phyloP scores from a whole-genome alignment of 78 protist species.

The Protostelium mycophagum region DNA sequence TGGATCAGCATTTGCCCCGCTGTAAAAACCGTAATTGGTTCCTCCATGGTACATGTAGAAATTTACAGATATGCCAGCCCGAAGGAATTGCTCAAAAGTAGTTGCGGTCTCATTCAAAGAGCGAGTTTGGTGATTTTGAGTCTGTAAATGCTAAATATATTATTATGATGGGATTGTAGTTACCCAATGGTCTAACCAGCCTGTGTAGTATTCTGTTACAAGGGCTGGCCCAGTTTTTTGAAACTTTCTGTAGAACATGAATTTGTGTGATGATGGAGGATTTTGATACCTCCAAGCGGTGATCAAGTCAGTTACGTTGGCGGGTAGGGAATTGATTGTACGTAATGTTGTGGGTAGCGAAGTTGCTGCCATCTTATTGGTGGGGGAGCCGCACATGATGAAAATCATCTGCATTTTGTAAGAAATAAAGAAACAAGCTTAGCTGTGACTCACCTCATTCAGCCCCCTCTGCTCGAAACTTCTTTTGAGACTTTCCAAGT shows the following conservation, averaged over 20 bases:
- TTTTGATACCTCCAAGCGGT: background rate
- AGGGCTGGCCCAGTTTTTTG: background rate
- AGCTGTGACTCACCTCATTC: background rate
- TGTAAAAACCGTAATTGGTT: conserved; percentile 41
- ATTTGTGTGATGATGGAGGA: background rate
- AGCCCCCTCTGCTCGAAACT: conserved; percentile 20
- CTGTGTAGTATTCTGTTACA: background rate
- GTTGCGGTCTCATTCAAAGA: conserved; percentile 11
- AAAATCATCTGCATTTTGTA: conserved; percentile 3
- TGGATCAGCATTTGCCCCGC: conserved; percentile 49
- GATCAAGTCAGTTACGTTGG: background rate
- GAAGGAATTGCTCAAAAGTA: conserved; percentile 11
- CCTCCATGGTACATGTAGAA: conserved; percentile 75
- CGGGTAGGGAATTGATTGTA: background rate
- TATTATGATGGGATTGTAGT: conserved; percentile 49
- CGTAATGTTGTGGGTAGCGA: background rate
- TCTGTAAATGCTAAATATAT: conserved; percentile 49
- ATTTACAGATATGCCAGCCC: conserved; percentile 35
- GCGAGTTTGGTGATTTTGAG: background rate
- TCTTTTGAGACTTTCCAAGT: conserved; percentile 5
- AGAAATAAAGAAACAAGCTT: conserved; percentile 4
- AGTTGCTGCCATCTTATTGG: conserved; percentile 5
- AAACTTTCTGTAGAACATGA: background rate
- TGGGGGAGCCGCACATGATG: conserved; percentile 38
- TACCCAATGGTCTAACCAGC: background rate